Base-by-base conservation (phyloP, 148 eudicot species). In the Rhododendron griersonianum region DNA sequence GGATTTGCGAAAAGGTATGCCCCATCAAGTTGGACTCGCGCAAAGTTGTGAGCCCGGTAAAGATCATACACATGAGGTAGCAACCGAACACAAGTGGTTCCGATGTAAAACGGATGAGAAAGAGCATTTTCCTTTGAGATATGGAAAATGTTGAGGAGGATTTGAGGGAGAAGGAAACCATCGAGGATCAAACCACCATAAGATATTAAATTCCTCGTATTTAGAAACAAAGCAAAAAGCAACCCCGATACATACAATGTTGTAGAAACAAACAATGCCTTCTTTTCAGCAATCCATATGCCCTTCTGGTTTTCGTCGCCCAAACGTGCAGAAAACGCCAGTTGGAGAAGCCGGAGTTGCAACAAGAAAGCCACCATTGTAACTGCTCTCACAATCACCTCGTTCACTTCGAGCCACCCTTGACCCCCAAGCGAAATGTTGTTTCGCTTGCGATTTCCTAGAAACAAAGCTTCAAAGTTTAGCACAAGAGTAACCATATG, bases 31-130 rank as follows among this genome's bases (percentile, higher is more conserved):
- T 77, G 50, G n/a, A 3, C 13, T 21, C 51, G 80, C 0, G 50
- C 51, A 4, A 7, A 44, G 51, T 84, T 83, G n/a, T 80, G 81
- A 63, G 85, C 84, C 85, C 91, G 86, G 84, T 89, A 91, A 45
- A 77, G 87, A 80, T 91, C 91, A 59, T 91, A 91, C 4, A 79
- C 91, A 47, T 88, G 93, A 10, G 93, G 93, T 4, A 88, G 73
- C 47, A 87, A 57, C 3, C 90, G 90, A 80, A 91, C 85, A 51
- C 88, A 79, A 3, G 90, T 88, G n/a, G 89, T 91, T 41, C 93
- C 93, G 0, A 89, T 57, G 81, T 89, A 89, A 37, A 91, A 91
- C 0, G 88, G 71, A 79, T 61, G 88, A 48, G 89, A 79, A 21
- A 91, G 89, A 50, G 91, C 87, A 37, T 61, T 89, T 57, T 83